phyloP scores from a whole-genome alignment of 1,284 basidiomycete genomes.

The Irpex lacteus region DNA sequence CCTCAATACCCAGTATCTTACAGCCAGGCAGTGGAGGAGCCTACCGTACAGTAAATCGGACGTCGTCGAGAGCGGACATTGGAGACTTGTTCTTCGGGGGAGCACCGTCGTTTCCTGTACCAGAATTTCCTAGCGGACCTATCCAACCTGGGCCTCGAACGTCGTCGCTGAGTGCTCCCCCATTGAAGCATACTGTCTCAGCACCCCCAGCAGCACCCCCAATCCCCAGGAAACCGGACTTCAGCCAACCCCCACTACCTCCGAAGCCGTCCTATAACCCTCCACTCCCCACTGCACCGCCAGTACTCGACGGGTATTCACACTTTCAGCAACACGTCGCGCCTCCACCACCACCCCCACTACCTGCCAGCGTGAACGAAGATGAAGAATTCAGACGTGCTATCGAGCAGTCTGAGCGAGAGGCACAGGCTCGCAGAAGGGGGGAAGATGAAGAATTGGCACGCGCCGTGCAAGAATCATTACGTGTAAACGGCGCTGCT shows the following conservation, averaged over 20 bases:
- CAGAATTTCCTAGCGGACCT: slow-evolving; percentile 5
- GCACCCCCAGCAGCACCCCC: slow-evolving; percentile 30
- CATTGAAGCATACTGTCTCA: slow-evolving; percentile 11
- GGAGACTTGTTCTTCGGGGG: slow-evolving; percentile 15
- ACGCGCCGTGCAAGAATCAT: slow-evolving; percentile 61
- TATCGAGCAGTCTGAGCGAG: slow-evolving; percentile 54
- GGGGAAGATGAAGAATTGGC: slow-evolving; percentile 63
- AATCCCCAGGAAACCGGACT: slow-evolving; percentile 23
- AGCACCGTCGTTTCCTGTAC: slow-evolving; percentile 9
- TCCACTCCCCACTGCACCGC: slow-evolving; percentile 2
- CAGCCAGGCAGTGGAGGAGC: slow-evolving; percentile 15
- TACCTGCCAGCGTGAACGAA: slow-evolving; percentile 17
- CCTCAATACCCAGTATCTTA: slow-evolving; percentile 15
- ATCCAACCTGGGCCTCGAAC: neutral
- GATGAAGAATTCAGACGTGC: slow-evolving; percentile 35
- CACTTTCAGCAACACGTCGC: neutral
- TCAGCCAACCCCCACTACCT: slow-evolving; percentile 21
- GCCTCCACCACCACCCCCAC: neutral
- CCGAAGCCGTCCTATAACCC: slow-evolving; percentile 21
- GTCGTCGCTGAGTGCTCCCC: slow-evolving; percentile 5
- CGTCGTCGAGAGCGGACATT: slow-evolving; percentile 14
- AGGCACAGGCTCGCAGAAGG: slow-evolving; percentile 38
- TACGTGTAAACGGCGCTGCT: slow-evolving; percentile 18
- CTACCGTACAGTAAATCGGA: neutral
- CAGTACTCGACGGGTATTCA: neutral